These are phyloP conservation scores for Acanthamoeba healyi DNA, from an alignment of 208 protist genomes.

Conservation along the genomic window DNA sequence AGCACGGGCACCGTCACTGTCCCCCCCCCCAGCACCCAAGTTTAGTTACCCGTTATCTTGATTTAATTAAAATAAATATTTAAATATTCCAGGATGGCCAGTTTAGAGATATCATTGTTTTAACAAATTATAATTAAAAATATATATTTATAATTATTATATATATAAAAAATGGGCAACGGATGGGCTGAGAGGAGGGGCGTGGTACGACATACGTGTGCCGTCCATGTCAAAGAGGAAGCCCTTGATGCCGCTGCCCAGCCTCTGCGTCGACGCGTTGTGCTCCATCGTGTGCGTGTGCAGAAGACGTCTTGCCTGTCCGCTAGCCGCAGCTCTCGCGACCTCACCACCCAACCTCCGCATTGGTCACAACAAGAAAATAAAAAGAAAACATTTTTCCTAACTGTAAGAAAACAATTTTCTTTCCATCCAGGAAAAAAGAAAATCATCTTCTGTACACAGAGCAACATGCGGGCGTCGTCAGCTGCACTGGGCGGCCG, in stretches of 20 bases:
- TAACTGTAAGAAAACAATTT: no score
- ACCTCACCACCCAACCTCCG: no score
- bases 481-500: background rate
- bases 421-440: background rate
- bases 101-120: no score
- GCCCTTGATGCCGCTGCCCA: background rate
- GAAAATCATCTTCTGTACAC: background rate
- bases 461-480: background rate
- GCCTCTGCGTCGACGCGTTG: background rate
- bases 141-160: no score
- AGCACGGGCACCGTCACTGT: slow-evolving; percentile 19
- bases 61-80: background rate
- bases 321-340: no score
- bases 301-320: no score
- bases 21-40: background rate
- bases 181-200: no score
- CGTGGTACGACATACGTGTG: background rate
- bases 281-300: background rate
- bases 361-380: background rate
- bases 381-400: background rate
- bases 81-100: background rate
- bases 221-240: slow-evolving; percentile 66
- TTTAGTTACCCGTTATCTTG: background rate
- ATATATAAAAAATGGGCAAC: no score
- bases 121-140: no score